phyloP scores from a whole-genome alignment of 2,329 filamentous ascomycete species.

The Coleophoma crateriformis region DNA sequence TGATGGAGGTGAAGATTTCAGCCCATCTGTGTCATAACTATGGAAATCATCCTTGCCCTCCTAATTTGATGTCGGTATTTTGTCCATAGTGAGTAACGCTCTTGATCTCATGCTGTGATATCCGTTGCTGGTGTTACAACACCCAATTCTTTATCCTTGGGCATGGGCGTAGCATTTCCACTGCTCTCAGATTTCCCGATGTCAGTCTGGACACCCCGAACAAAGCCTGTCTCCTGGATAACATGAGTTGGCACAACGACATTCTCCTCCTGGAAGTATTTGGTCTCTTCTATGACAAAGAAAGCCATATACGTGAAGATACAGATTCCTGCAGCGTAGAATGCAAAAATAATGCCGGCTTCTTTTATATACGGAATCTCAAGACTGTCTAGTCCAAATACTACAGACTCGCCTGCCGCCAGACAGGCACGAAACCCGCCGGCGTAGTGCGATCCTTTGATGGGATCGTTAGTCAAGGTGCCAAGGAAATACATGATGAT shows the following conservation, averaged over 20 bases:
- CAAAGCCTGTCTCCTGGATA: constrained; percentile 2
- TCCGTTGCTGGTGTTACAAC: too few relatives aligned
- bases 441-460: constrained; percentile 5
- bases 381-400: constrained; percentile 5
- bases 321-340: constrained; percentile 3
- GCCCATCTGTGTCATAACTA: too few relatives aligned
- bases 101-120: too few relatives aligned
- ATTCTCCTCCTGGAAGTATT: constrained; percentile 5
- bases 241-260: constrained; percentile 5
- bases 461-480: constrained; percentile 20
- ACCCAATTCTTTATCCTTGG: too few relatives aligned
- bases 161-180: too few relatives aligned
- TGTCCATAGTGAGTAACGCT: too few relatives aligned
- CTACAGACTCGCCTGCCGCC: constrained; percentile 3
- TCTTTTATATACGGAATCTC: constrained; percentile 6
- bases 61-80: too few relatives aligned
- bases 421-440: constrained; percentile 5
- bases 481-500: constrained; percentile 24
- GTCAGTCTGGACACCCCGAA: too few relatives aligned
- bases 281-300: constrained; percentile 6
- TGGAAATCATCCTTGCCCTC: too few relatives aligned
- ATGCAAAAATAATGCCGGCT: constrained; percentile 6
- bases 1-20: too few relatives aligned
- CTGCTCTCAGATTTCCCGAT: too few relatives aligned
- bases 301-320: constrained; percentile 5